Percentiles rank a stretch among this genome's conserved stretches.
These are phyloP conservation scores for Dactylis glomerata DNA, from an alignment of 176 grass and related monocot species.

Conservation along the genomic window DNA sequence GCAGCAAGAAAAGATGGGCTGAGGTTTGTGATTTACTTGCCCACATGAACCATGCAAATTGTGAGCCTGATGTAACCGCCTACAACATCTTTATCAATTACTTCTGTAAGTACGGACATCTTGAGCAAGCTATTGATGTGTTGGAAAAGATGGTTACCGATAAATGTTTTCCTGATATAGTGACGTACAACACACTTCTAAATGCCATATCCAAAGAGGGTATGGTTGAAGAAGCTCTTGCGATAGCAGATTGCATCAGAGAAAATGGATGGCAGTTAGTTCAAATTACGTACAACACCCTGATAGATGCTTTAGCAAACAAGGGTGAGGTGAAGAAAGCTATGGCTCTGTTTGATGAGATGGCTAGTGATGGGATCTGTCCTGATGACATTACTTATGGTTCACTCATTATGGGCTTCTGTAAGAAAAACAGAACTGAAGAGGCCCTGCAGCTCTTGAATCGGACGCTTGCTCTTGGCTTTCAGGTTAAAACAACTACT, in stretches of 20 bases:
- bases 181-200: conserved; percentile 77
- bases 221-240: conserved; percentile 60
- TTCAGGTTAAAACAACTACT: conserved; percentile 60
- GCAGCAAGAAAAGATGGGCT: conserved; percentile 53
- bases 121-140: conserved; percentile 68
- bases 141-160: conserved; percentile 51
- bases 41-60: conserved; percentile 46
- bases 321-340: conserved; percentile 50
- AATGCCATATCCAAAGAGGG: conserved; percentile 56
- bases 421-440: conserved; percentile 54
- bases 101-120: conserved; percentile 58
- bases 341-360: conserved; percentile 63
- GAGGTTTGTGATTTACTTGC: conserved; percentile 53
- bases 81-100: conserved; percentile 87
- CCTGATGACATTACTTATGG: conserved; percentile 68
- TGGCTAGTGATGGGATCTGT: conserved; percentile 49
- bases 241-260: conserved; percentile 51
- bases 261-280: conserved; percentile 51
- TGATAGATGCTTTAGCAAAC: conserved; percentile 74
- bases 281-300: conserved; percentile 66
- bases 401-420: conserved; percentile 72
- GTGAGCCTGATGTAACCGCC: conserved; percentile 55
- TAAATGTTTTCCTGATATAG: conserved; percentile 66
- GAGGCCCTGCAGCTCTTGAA: conserved; percentile 53
- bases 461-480: conserved; percentile 49